Conservation (phyloP, 1,139 yeast species). For the Oligophagozyma castellii region DNA sequence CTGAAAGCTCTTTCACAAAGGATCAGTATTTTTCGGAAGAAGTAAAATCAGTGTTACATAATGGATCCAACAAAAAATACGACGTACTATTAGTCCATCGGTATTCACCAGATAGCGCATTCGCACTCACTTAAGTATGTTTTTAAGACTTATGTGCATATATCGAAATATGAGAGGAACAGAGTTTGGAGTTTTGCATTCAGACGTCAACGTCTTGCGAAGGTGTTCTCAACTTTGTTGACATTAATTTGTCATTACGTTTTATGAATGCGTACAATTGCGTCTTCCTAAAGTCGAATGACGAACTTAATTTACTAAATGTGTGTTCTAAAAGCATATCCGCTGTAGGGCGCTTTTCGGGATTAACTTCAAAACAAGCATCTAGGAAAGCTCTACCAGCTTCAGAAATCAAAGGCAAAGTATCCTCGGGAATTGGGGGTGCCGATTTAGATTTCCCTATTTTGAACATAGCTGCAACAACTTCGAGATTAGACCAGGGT, state of each 20-base stretch:
- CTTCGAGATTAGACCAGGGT: slow-evolving; percentile 75
- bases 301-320: slow-evolving; percentile 38
- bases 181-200: too few species aligned
- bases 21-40: slow-evolving; percentile 14
- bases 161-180: not conserved
- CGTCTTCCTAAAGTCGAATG: slow-evolving; percentile 51
- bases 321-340: slow-evolving; percentile 45
- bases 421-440: slow-evolving; percentile 91
- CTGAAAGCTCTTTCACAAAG: slow-evolving; percentile 12
- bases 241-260: slow-evolving; percentile 32
- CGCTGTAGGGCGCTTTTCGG: slow-evolving; percentile 83
- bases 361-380: slow-evolving; percentile 68
- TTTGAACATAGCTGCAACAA: slow-evolving; percentile 59
- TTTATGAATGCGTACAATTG: slow-evolving; percentile 44
- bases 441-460: slow-evolving; percentile 68
- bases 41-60: slow-evolving; percentile 10
- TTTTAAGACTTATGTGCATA: not conserved
- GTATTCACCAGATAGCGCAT: not conserved
- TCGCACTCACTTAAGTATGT: not conserved
- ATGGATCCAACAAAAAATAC: slow-evolving; percentile 15
- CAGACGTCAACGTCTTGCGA: too few species aligned
- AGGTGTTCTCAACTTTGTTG: slow-evolving; percentile 19
- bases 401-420: slow-evolving; percentile 44
- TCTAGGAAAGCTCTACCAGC: slow-evolving; percentile 62
- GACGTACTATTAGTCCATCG: slow-evolving; percentile 16